These are phyloP conservation scores for Leccinum fallax DNA, from an alignment of 1,284 basidiomycete genomes.

Conservation along the genomic window DNA sequence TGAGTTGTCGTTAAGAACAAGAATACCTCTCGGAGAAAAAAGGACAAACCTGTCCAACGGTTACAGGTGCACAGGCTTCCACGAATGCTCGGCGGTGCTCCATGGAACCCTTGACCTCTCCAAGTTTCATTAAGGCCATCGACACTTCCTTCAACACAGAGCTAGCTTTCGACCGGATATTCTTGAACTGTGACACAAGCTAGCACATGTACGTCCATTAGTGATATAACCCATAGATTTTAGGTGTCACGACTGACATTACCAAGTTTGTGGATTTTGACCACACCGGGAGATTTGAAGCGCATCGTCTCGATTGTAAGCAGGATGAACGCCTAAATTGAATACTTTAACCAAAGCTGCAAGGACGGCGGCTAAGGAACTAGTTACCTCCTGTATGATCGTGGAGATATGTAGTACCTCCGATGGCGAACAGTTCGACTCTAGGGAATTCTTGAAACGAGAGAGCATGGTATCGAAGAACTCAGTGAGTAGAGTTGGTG, in stretches of 20 bases:
- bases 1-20: constrained; percentile 29
- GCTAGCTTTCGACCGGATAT: constrained; percentile 54
- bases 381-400: constrained; percentile 68
- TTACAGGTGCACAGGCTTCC: constrained; percentile 48
- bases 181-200: constrained; percentile 68
- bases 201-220: constrained; percentile 31
- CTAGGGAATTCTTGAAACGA: constrained; percentile 50
- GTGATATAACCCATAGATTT: background rate
- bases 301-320: constrained; percentile 65
- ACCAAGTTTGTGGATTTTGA: constrained; percentile 74
- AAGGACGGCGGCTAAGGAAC: constrained; percentile 1
- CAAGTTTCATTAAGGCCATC: constrained; percentile 47
- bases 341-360: constrained; percentile 7
- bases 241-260: constrained; percentile 44
- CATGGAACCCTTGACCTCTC: constrained; percentile 50
- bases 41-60: constrained; percentile 45
- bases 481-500: constrained; percentile 52
- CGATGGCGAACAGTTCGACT: constrained; percentile 40
- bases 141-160: constrained; percentile 60
- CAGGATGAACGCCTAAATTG: constrained; percentile 62
- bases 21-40: background rate
- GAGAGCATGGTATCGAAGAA: constrained; percentile 66
- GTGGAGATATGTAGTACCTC: constrained; percentile 70
- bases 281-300: constrained; percentile 67
- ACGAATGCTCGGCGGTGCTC: constrained; percentile 57